These are phyloP conservation scores for Crucihimalaya himalaica DNA, from an alignment of 345 rosid genomes.

Conservation along the genomic window DNA sequence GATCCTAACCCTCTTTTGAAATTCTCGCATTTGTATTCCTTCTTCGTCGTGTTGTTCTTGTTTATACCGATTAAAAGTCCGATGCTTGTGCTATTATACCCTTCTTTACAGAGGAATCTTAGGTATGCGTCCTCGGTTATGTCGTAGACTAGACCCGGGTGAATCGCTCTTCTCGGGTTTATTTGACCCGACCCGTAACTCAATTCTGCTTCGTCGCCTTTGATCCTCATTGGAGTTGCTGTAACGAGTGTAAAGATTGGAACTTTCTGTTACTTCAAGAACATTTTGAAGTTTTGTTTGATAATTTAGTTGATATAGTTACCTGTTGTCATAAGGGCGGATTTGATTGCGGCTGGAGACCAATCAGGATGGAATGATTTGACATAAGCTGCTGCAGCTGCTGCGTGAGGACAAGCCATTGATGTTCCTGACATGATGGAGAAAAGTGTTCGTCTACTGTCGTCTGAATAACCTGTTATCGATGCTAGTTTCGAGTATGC, in stretches of 20 bases:
- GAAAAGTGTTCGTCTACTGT: constrained; percentile 47
- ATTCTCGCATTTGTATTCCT: constrained; percentile 51
- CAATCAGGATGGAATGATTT: constrained; percentile 82
- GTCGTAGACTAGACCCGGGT: constrained; percentile 82
- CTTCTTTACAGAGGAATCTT: constrained; percentile 74
- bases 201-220: constrained; percentile 48
- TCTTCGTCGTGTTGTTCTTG: constrained; percentile 36
- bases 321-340: constrained; percentile 95
- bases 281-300: background rate
- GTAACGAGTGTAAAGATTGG: constrained; percentile 21
- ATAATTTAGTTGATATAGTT: background rate
- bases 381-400: constrained; percentile 81
- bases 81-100: constrained; percentile 62
- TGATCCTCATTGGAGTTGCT: constrained; percentile 70
- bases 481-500: constrained; percentile 59
- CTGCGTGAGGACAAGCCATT: constrained; percentile 85
- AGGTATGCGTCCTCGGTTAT: constrained; percentile 50
- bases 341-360: constrained; percentile 85
- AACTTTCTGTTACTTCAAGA: background rate
- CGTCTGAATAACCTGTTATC: constrained; percentile 46
- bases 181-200: constrained; percentile 83
- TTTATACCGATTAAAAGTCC: constrained; percentile 46
- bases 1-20: constrained; percentile 53
- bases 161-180: constrained; percentile 62
- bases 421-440: constrained; percentile 84